These are phyloP conservation scores for Sanghuangporus weigelae DNA, from an alignment of 1,284 basidiomycete genomes.

Conservation along the genomic window DNA sequence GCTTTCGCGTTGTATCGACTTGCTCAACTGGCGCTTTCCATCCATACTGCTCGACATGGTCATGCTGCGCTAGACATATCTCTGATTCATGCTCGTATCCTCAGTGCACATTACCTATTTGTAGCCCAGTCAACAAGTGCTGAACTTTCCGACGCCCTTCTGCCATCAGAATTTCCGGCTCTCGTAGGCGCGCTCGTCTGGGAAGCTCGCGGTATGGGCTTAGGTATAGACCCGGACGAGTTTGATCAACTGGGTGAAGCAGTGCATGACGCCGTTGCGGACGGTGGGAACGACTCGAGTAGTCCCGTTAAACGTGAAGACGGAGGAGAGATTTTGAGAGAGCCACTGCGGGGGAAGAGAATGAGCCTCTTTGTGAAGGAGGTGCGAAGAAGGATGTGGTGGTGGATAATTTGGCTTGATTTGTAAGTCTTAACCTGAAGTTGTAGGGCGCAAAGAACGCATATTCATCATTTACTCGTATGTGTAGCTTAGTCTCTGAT, in stretches of 20 bases:
- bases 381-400: constrained; percentile 12
- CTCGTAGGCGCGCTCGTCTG: constrained; percentile 65
- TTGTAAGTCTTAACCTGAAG: neutral
- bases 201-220: constrained; percentile 39
- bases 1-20: constrained; percentile 10
- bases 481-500: constrained; percentile 6
- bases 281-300: neutral
- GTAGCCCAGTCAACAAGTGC: constrained; percentile 32
- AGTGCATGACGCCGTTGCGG: neutral
- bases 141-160: neutral
- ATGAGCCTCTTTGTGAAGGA: constrained; percentile 15
- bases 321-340: neutral
- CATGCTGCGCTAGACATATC: constrained; percentile 6
- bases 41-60: constrained; percentile 10
- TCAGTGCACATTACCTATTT: constrained; percentile 6
- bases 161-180: constrained; percentile 6
- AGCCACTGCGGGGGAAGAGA: neutral
- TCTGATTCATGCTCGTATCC: constrained; percentile 3
- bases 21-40: neutral
- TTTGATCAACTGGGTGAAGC: constrained; percentile 2
- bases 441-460: neutral
- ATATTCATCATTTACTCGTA: neutral
- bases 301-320: constrained; percentile 8
- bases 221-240: constrained; percentile 13
- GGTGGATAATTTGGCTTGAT: constrained; percentile 13